Base-by-base conservation (phyloP, 495 filamentous ascomycete genomes). In the Aspergillus heteromorphus region DNA sequence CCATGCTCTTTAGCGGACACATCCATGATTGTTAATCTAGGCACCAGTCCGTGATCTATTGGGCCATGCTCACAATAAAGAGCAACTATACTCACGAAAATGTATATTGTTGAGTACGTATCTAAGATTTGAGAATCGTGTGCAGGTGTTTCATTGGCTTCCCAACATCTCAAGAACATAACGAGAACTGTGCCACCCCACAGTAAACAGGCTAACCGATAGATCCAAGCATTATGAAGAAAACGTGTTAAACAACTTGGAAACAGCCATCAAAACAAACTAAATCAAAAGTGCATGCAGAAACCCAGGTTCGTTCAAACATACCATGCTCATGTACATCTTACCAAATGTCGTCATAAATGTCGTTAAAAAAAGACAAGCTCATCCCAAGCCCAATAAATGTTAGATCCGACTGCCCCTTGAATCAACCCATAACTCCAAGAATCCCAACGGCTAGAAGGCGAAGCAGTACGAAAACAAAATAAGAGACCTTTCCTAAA, bases 291-390 rank as follows among this genome's bases (percentile, higher is more conserved):
- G 16, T 31, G 36, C 7, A 45, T 6, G n/a, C 18, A 42, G 50
- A 59, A 60, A 59, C 60, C 45, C 62, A 65, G 47, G 62, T 63
- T 69, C 59, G 60, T 66, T 63, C 68, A 69, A 64, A 66, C 68
- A 67, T 71, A 51, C 63, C 65, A 72, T 71, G 65, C 58, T 72
- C 73, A 70, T 74, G 67, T 72, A 71, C 71, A 71, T 73, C 72
- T 70, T 73, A 65, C 58, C 67, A 67, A 50, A 58, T 60, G 41
- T 75, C 67, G 61, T 75, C 65, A 67, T 71, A 66, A 73, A 73
- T 60, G 66, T 76, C 70, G 63, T 76, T 63, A 68, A 56, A 65
- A 66, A n/a, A n/a, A n/a, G n/a, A n/a, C n/a, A n/a, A n/a, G 62
- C 61, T 72, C 70, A 65, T 69, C 54, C 59, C 54, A 59, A 60